phyloP scores from a whole-genome alignment of 2,329 filamentous ascomycete genomes.

The Xylaria sp. region DNA sequence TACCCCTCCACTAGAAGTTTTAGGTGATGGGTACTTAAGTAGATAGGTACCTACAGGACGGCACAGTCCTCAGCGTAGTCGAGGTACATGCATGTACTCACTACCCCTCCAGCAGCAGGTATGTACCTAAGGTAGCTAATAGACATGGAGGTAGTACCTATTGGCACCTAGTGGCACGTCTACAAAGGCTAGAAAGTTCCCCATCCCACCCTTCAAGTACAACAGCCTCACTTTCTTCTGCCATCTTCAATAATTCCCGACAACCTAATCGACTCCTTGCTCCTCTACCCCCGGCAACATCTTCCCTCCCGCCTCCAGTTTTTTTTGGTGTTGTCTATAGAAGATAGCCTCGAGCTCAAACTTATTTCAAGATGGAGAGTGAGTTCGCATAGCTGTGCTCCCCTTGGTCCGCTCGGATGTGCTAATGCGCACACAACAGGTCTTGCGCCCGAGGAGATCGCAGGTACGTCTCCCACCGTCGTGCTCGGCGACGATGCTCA shows the following conservation, averaged over 20 bases:
- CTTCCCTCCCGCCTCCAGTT: not conserved
- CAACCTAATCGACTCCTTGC: not conserved
- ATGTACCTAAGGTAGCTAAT: not conserved
- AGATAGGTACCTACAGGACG: not conserved
- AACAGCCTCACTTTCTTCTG: slow-evolving; percentile 32
- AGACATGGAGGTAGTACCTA: not conserved
- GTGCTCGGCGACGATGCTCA: not conserved
- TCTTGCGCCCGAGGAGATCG: slow-evolving; percentile 40
- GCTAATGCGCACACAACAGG: slow-evolving; percentile 33
- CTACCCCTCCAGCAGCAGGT: not conserved
- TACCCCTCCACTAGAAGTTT: slow-evolving; percentile 24
- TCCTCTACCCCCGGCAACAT: not conserved
- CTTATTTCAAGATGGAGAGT: slow-evolving; percentile 35
- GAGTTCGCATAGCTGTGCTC: slow-evolving; percentile 19
- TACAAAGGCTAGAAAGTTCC: slow-evolving; percentile 24
- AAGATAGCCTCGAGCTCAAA: slow-evolving; percentile 9
- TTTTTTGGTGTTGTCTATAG: not conserved
- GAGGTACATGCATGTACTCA: not conserved
- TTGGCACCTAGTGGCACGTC: not conserved
- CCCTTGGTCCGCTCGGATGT: slow-evolving; percentile 6
- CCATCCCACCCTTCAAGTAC: slow-evolving; percentile 24
- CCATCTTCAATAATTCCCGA: slow-evolving; percentile 16
- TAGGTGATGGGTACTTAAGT: slow-evolving; percentile 5
- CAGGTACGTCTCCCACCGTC: slow-evolving; percentile 33
- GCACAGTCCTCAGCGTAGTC: not conserved